Evolutionary conservation across 2,329 filamentous ascomycete species (phyloP), one percentile per base, ranked within the genome.

Genomic region (Fusarium phyllophilum): DNA sequence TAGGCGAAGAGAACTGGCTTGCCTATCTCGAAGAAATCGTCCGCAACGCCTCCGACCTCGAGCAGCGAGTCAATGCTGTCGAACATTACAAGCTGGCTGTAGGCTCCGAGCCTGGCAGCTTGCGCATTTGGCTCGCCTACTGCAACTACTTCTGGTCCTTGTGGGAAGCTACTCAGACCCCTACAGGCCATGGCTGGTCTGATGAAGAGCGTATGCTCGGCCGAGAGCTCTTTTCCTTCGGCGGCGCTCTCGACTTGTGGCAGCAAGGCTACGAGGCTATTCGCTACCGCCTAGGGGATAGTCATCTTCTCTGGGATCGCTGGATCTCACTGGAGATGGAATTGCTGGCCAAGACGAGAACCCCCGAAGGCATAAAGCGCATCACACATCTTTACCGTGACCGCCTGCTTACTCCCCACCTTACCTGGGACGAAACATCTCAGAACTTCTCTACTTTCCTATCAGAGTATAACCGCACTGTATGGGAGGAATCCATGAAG

Each of bases 81-180:
- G 93, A 96, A 81, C 83, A 93, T 49, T 94, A 91, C 83, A 90
- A 92, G 75, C 88, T 88, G 75, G 93, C 93, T 65, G 89, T 92
- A 29, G 83, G 85, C 66, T 91, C 93, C 59, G 93, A 96, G 82
- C 92, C 92, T 17, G 91, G 88, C 75, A 95, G 93, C 77, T 85
- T 92, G 68, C 90, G 89, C 72, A 84, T 96, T 45, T 96, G 94
- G 94, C 87, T 91, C 68, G 88, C 90, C 34, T 96, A 95, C 79
- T 94, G 92, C 81, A 91, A 95, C 77, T 96, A 92, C 82, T 90
- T 95, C 72, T 91, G 92, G 86, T 88, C 89, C 26, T 89, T 95
- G 17, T 91, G 93, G 81, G 86, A 87, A 58, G 89, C 89, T 74
- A 90, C 89, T 76, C 89, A 91, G 80, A 87, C 82, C 46, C 80